phyloP scores from a whole-genome alignment of 176 grass and related monocot genomes.

The Zoysia pacifica region DNA sequence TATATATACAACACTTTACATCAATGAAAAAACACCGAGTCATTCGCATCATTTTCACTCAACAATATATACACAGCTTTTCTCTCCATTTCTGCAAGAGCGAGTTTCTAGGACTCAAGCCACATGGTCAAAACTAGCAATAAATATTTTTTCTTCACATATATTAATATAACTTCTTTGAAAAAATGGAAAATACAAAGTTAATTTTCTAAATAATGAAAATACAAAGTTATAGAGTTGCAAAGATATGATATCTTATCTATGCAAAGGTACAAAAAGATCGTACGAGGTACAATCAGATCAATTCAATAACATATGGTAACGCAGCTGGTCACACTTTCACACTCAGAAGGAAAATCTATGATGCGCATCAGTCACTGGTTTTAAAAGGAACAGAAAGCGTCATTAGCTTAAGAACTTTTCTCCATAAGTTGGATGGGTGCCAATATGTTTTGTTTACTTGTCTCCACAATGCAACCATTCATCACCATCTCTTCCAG shows the following conservation, averaged over 20 bases:
- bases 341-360: background rate
- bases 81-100: too few species aligned
- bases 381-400: slow-evolving; percentile 15
- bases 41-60: too few species aligned
- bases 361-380: background rate
- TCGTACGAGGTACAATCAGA: background rate
- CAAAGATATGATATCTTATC: background rate
- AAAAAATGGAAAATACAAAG: background rate
- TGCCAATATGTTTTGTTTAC: slow-evolving; percentile 87
- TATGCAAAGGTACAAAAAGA: background rate
- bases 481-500: slow-evolving; percentile 99
- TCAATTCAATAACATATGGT: background rate
- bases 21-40: too few species aligned
- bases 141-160: too few species aligned
- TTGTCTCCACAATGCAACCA: slow-evolving; percentile 94
- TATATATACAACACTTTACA: too few species aligned
- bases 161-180: background rate
- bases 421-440: slow-evolving; percentile 95
- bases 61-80: too few species aligned
- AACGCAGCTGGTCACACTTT: background rate
- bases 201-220: too few species aligned
- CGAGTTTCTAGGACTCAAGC: too few species aligned
- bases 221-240: too few species aligned
- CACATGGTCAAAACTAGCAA: too few species aligned
- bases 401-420: slow-evolving; percentile 52